Percentiles rank a stretch among this genome's conserved stretches.
phyloP scores from a whole-genome alignment of 495 filamentous ascomycete genomes.

The Neurospora terricola region DNA sequence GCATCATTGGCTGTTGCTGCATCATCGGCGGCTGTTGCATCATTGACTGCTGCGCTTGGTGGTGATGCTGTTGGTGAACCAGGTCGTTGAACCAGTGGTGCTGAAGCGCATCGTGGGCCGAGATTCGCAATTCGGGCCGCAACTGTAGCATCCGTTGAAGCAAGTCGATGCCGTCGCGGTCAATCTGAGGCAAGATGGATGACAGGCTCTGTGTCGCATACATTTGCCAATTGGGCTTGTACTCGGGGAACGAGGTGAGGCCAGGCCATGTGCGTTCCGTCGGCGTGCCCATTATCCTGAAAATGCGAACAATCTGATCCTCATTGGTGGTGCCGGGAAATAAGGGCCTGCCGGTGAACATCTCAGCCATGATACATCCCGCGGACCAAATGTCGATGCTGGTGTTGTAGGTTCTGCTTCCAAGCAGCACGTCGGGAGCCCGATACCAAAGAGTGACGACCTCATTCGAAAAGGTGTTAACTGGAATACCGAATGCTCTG shows the following conservation, averaged over 20 bases:
- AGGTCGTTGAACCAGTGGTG: slow-evolving; percentile 77
- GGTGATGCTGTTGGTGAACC: slow-evolving; percentile 27
- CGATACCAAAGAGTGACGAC: slow-evolving; percentile 97
- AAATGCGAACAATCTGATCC: slow-evolving; percentile 90
- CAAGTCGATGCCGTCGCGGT: slow-evolving; percentile 74
- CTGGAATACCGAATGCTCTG: slow-evolving; percentile 88
- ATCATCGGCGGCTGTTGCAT: background rate
- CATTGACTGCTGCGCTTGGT: slow-evolving; percentile 6
- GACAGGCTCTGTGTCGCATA: slow-evolving; percentile 89
- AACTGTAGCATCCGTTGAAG: slow-evolving; percentile 85
- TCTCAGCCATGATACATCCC: slow-evolving; percentile 97
- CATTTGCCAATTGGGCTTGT: slow-evolving; percentile 86
- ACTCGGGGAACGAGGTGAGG: slow-evolving; percentile 82
- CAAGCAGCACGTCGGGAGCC: slow-evolving; percentile 85
- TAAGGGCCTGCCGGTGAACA: slow-evolving; percentile 87
- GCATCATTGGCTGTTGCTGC: slow-evolving; percentile 22
- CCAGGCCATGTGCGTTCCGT: slow-evolving; percentile 89
- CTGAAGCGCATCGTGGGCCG: slow-evolving; percentile 69
- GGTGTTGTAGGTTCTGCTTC: slow-evolving; percentile 87
- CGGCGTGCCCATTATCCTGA: slow-evolving; percentile 93
- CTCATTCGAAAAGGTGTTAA: slow-evolving; percentile 97
- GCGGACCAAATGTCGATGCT: slow-evolving; percentile 98
- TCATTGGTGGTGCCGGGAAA: slow-evolving; percentile 96
- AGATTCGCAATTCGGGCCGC: slow-evolving; percentile 83
- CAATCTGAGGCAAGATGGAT: slow-evolving; percentile 81